Conservation (phyloP, 768 basidiomycete species). For the Suillus paluster region DNA sequence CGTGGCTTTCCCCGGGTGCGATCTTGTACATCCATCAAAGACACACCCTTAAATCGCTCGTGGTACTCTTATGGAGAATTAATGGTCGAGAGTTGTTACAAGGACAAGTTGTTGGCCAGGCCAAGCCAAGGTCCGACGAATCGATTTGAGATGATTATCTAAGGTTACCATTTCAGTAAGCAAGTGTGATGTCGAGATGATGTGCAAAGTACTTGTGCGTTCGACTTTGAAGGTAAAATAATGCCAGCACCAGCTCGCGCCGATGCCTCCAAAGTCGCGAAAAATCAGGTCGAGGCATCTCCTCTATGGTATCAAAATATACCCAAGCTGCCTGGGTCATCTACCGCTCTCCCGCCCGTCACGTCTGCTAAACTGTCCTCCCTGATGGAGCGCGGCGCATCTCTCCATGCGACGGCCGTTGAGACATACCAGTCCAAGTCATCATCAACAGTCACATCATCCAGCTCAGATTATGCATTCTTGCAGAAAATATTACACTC, state of each 20-base stretch:
- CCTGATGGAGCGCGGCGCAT: conserved; percentile 49
- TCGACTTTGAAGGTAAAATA: conserved; percentile 15
- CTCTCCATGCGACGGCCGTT: conserved; percentile 49
- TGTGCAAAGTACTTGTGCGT: not conserved
- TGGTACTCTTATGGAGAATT: conserved; percentile 54
- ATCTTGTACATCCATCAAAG: conserved; percentile 72
- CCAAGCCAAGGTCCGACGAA: too few species aligned
- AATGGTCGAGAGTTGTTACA: too few species aligned
- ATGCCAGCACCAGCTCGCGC: conserved; percentile 9
- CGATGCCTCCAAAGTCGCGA: conserved; percentile 5
- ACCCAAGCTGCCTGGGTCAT: conserved; percentile 41
- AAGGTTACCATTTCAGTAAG: not conserved
- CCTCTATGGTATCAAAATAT: conserved; percentile 61
- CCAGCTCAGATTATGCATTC: conserved; percentile 79
- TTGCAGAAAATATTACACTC: conserved; percentile 82
- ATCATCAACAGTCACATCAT: conserved; percentile 44
- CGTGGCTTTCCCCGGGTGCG: conserved; percentile 53
- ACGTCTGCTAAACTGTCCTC: conserved; percentile 49
- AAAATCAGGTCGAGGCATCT: conserved; percentile 34
- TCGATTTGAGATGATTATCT: not conserved
- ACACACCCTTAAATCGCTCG: conserved; percentile 75
- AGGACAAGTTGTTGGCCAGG: too few species aligned
- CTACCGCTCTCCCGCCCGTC: conserved; percentile 35
- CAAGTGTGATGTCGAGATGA: not conserved
- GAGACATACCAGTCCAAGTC: conserved; percentile 55